A percentile compares a stretch with the other conserved stretches of the same genome.
phyloP scores from a whole-genome alignment of 2,329 filamentous ascomycete species.

The Talaromyces verruculosus region DNA sequence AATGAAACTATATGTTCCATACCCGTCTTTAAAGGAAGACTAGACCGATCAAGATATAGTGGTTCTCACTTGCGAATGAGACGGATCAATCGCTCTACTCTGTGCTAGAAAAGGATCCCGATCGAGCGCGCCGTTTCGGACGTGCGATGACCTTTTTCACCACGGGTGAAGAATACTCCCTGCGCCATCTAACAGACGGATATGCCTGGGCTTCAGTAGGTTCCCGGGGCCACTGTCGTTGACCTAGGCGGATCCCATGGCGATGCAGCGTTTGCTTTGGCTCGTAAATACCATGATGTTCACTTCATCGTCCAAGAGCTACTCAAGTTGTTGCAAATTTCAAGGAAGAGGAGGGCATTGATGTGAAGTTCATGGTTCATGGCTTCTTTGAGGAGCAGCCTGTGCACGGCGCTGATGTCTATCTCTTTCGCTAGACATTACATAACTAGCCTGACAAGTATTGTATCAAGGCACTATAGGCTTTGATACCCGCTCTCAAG shows the following conservation, averaged over 20 bases:
- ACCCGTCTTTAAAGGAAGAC: not conserved
- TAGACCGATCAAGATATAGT: not conserved
- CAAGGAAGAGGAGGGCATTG: constrained; percentile 4
- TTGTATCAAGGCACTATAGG: constrained; percentile 36
- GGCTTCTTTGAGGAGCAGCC: constrained; percentile 42
- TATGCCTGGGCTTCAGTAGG: constrained; percentile 11
- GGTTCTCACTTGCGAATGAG: constrained; percentile 11
- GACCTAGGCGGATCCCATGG: constrained; percentile 18
- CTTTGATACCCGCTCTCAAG: constrained; percentile 37
- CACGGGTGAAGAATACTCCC: constrained; percentile 8
- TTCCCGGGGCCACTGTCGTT: constrained; percentile 21
- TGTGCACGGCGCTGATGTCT: constrained; percentile 32
- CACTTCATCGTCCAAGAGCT: constrained; percentile 18
- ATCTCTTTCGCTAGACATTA: constrained; percentile 41
- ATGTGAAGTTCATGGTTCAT: constrained; percentile 27
- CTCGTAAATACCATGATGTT: constrained; percentile 5
- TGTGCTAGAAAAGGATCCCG: constrained; percentile 5
- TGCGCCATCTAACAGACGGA: constrained; percentile 12
- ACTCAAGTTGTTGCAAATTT: constrained; percentile 16
- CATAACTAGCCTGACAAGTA: constrained; percentile 45
- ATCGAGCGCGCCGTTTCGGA: constrained; percentile 16
- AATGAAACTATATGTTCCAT: constrained; percentile 12
- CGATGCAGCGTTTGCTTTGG: constrained; percentile 17
- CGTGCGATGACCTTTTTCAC: constrained; percentile 16
- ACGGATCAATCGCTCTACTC: constrained; percentile 16